Conservation (phyloP, 768 basidiomycete species). For the Amanita molliuscula region DNA sequence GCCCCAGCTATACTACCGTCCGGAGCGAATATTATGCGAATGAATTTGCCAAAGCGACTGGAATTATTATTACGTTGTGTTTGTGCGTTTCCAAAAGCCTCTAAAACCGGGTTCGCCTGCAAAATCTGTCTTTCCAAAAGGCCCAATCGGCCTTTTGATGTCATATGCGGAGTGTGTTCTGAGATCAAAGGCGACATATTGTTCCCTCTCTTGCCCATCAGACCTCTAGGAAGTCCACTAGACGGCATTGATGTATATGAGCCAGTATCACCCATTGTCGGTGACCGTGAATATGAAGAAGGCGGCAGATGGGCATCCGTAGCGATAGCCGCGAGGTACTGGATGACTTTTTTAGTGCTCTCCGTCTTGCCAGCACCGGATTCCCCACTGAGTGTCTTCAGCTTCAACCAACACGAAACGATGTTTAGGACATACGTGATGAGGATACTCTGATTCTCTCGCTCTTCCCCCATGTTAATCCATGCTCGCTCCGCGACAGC, state of each 20-base stretch:
- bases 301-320: constrained; percentile 58
- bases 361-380: constrained; percentile 99
- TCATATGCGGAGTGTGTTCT: constrained; percentile 33
- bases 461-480: constrained; percentile 96
- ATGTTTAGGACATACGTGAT: constrained; percentile 69
- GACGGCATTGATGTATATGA: constrained; percentile 49
- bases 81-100: constrained; percentile 98
- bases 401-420: constrained; percentile 5
- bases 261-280: constrained; percentile 41
- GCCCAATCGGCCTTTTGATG: constrained; percentile 68
- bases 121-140: constrained; percentile 92
- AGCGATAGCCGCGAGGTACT: constrained; percentile 96
- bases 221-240: constrained; percentile 59
- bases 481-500: constrained; percentile 96
- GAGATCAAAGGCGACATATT: constrained; percentile 32
- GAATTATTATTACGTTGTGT: constrained; percentile 98
- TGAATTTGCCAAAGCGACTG: constrained; percentile 97
- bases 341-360: constrained; percentile 98
- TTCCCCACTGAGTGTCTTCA: constrained; percentile 65
- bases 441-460: constrained; percentile 95
- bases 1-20: constrained; percentile 95
- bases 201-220: constrained; percentile 50
- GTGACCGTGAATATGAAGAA: constrained; percentile 56
- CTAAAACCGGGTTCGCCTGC: constrained; percentile 94
- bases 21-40: constrained; percentile 87